These are phyloP conservation scores for Tulasnella sp. DNA, from an alignment of 768 basidiomycete species.

Conservation along the genomic window DNA sequence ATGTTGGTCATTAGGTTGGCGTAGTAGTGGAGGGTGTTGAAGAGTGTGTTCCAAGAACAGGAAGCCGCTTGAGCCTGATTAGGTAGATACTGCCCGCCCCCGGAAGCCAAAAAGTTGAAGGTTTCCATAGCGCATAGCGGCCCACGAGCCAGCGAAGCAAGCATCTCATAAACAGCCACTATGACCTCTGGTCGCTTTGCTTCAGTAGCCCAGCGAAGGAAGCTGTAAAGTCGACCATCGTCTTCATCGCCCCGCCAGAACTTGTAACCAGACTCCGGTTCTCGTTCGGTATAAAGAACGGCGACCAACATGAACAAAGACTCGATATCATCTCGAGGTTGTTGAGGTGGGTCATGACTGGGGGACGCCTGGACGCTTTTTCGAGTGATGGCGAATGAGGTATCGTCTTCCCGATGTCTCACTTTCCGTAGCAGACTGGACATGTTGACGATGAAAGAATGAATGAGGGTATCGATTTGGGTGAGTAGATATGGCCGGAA, in stretches of 20 bases:
- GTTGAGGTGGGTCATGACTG: slow-evolving; percentile 25
- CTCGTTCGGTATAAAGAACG: slow-evolving; percentile 58
- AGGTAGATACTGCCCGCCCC: slow-evolving; percentile 42
- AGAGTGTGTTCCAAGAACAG: slow-evolving; percentile 68
- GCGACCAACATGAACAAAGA: slow-evolving; percentile 75
- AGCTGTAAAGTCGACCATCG: slow-evolving; percentile 51
- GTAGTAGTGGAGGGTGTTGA: slow-evolving; percentile 65
- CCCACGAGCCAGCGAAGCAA: slow-evolving; percentile 69
- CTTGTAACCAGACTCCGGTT: slow-evolving; percentile 63
- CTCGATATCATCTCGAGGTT: slow-evolving; percentile 72
- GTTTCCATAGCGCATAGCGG: slow-evolving; percentile 75
- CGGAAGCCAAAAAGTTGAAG: slow-evolving; percentile 76
- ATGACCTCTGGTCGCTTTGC: slow-evolving; percentile 58
- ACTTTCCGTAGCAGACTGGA: slow-evolving; percentile 33
- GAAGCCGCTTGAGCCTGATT: slow-evolving; percentile 29
- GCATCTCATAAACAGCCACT: slow-evolving; percentile 78
- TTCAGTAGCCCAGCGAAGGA: slow-evolving; percentile 82
- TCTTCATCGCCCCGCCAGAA: slow-evolving; percentile 51
- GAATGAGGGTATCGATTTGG: slow-evolving; percentile 56
- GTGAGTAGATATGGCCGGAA: slow-evolving; percentile 46
- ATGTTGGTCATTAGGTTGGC: slow-evolving; percentile 36
- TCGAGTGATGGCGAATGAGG: slow-evolving; percentile 53
- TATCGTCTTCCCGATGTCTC: slow-evolving; percentile 80
- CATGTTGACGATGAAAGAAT: slow-evolving; percentile 33
- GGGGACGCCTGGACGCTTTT: slow-evolving; percentile 34